phyloP scores from a whole-genome alignment of 305 asterid species.

The Striga hermonthica region DNA sequence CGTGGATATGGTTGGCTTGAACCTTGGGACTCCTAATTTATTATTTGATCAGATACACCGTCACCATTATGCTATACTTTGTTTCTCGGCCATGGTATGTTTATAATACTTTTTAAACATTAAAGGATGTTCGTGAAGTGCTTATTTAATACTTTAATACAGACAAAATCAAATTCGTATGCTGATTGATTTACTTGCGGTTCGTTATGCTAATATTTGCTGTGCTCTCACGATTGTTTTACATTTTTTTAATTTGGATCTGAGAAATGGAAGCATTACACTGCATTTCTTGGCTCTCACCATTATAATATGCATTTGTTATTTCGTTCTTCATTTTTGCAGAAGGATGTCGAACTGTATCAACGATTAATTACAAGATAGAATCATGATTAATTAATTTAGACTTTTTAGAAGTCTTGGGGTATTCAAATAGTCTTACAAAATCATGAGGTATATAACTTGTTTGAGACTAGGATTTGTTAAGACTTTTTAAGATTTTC shows the following conservation, averaged over 20 bases:
- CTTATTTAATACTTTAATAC: background rate
- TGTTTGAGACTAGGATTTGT: too few species aligned
- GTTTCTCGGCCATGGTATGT: conserved; percentile 47
- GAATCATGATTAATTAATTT: too few species aligned
- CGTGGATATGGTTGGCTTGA: conserved; percentile 36
- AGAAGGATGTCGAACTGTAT: background rate
- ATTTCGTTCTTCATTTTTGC: background rate
- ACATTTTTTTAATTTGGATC: conserved; percentile 1
- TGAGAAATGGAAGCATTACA: conserved; percentile 6
- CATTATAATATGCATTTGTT: conserved; percentile 5
- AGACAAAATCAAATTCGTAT: background rate
- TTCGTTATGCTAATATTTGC: background rate
- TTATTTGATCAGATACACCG: conserved; percentile 32
- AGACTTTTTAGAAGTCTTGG: too few species aligned
- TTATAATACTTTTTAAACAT: background rate
- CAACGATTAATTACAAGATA: background rate
- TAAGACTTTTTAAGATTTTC: too few species aligned
- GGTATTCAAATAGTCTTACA: too few species aligned
- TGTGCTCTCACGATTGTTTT: background rate
- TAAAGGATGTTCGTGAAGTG: background rate
- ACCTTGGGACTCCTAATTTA: conserved; percentile 27
- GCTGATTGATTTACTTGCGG: background rate
- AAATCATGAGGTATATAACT: too few species aligned
- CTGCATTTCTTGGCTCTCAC: too few species aligned
- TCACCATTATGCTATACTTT: conserved; percentile 43